Base-by-base conservation (phyloP, 148 eudicot genomes). In the Limonium bicolor region DNA sequence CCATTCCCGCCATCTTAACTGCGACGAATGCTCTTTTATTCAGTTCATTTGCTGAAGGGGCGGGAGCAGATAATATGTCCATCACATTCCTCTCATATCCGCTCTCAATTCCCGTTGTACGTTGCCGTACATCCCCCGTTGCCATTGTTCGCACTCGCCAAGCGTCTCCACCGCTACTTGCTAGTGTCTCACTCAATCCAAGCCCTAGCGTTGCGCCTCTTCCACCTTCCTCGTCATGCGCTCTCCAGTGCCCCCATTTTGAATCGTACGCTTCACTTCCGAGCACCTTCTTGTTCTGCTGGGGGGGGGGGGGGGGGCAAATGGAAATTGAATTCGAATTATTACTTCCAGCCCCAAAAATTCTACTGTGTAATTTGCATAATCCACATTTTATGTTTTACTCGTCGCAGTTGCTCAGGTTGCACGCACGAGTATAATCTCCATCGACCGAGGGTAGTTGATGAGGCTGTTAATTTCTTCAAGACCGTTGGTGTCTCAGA, bases 161-260 rank as follows among this genome's bases (percentile, higher is more conserved):
- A 17, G 23, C 60, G 0, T 34, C 67, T 10, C 58, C 60, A 4
- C 58, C 59, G n/a, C 53, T 59, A 39, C 6, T 30, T 24, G 29
- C 59, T 50, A 53, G 72, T 25, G 20, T 69, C 19, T 42, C 62
- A 24, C 55, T 37, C 51, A 70, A 25, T 62, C 53, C 73, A 36
- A 63, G 35, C 39, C 50, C 73, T 36, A 50, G 73, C 24, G 10
- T 54, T 36, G n/a, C n/a, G n/a, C n/a, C n/a, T n/a, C 39, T 60
- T 16, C 10, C 22, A 21, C 39, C 74, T 16, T 65, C 90, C 36
- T 62, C 47, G 20, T 62, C 79, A 28, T 87, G 96, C 65, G 72
- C 94, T 43, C 96, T 87, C 61, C 65, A 79, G 32, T 87, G 94
- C 64, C 77, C 77, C 41, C 96, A 87, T 62, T 87, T 87, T 56